These are phyloP conservation scores for Cyclotella atomus DNA, from an alignment of 108 stramenopile species.

Conservation along the genomic window DNA sequence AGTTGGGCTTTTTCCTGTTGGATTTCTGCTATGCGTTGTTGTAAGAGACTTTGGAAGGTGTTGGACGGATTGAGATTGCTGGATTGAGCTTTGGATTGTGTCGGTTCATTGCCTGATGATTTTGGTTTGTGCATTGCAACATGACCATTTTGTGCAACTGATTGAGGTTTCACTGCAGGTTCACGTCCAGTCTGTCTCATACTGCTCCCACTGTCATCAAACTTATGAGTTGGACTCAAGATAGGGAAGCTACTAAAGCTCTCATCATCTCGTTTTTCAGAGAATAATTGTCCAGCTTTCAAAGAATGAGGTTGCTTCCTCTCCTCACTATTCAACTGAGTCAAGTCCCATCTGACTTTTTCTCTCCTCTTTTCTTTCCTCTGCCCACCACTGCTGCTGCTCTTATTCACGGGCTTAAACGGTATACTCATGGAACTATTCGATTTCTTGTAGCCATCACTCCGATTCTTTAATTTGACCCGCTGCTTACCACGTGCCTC, in stretches of 20 bases:
- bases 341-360: slow-evolving; percentile 29
- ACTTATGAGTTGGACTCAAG: slow-evolving; percentile 29
- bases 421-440: neutral
- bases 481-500: slow-evolving; percentile 45
- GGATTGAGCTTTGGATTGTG: neutral
- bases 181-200: neutral
- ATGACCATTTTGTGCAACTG: too few species aligned
- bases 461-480: slow-evolving; percentile 26
- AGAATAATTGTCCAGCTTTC: neutral
- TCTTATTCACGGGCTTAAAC: neutral
- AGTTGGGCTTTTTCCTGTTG: slow-evolving; percentile 18
- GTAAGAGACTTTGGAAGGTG: slow-evolving; percentile 27
- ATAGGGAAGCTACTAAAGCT: slow-evolving; percentile 48
- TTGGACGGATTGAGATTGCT: neutral
- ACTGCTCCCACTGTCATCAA: slow-evolving; percentile 32
- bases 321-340: neutral
- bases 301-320: too few species aligned
- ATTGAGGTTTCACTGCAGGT: neutral
- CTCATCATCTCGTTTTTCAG: slow-evolving; percentile 24
- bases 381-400: neutral
- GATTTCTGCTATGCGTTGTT: slow-evolving; percentile 33
- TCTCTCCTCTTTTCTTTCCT: too few species aligned
- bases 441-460: too few species aligned
- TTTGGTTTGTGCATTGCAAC: too few species aligned
- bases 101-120: neutral